Base-by-base conservation (phyloP, 2,329 filamentous ascomycete species). In the Dichotomopilus funicola region DNA sequence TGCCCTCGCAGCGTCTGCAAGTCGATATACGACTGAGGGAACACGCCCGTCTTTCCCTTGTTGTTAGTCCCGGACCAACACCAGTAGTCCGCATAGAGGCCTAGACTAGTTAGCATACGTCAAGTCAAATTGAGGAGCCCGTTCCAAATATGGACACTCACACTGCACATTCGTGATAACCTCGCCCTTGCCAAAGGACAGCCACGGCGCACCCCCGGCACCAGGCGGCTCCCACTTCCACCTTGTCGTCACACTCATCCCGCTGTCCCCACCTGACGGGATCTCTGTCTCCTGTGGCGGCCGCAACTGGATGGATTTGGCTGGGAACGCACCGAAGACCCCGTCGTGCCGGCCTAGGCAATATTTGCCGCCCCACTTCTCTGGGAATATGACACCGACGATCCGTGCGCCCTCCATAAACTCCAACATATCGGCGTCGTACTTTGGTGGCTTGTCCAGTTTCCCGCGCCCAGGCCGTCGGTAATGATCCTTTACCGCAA, bases 141-240 rank as follows among this genome's bases (percentile, higher is more conserved):
- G 19, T 27, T 27, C 19, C 19, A 27, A 11, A 7, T 5, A 27
- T 33, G 8, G 12, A 6, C 37, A 73, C 75, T 72, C 65, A 78
- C 78, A 81, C 51, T 70, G 72, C 31, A 81, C 89, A 69, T 85
- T 89, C 60, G 77, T 82, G 12, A 87, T 85, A 3, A 77, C 74
- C 59, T 88, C 85, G 19, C 81, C 82, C 65, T 85, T 86, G 35
- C 85, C 83, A 64, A 88, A 81, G 60, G 71, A 75, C n/a, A 83
- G 69, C 80, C 80, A 83, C 9, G 72, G 72, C 27, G 65, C 66
- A 10, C 65, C 61, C 33, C 68, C 70, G 8, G 74, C 71, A 49
- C 73, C 72, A 6, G 71, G 68, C 38, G 74, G 72, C 49, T 71
- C 70, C 68, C 79, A 82, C 65, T 74, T 80, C 79, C 79, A 83